Evolutionary conservation across 1,284 basidiomycete genomes (phyloP).

Genomic region (Austropuccinia psidii): DNA sequence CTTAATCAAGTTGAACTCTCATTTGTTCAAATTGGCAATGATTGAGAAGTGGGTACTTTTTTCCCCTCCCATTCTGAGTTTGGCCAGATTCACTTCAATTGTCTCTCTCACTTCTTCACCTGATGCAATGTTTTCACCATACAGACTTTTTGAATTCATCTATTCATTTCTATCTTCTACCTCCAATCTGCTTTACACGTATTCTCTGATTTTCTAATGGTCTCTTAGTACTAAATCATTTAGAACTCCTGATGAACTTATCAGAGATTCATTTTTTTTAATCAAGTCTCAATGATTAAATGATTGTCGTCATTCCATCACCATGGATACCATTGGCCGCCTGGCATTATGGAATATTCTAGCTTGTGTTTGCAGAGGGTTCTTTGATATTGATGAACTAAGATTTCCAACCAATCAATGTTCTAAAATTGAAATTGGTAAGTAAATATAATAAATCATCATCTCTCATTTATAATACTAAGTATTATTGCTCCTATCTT

Average conservation of each 20-base stretch:
- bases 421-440: slow-evolving; percentile 4
- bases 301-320: slow-evolving; percentile 82
- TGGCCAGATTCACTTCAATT: too few relatives aligned
- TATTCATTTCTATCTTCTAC: too few relatives aligned
- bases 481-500: too few relatives aligned
- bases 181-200: too few relatives aligned
- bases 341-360: slow-evolving; percentile 91
- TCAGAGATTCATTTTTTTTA: slow-evolving; percentile 71
- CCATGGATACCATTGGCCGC: slow-evolving; percentile 73
- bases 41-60: slow-evolving; percentile 33
- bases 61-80: too few relatives aligned
- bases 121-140: too few relatives aligned
- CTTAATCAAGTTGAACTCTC: slow-evolving; percentile 35
- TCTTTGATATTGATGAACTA: slow-evolving; percentile 61
- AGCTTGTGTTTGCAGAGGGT: slow-evolving; percentile 66
- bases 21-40: slow-evolving; percentile 40
- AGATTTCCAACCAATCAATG: slow-evolving; percentile 1
- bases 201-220: too few relatives aligned
- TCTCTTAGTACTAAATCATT: too few relatives aligned
- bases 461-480: too few relatives aligned
- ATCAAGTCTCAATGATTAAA: slow-evolving; percentile 63
- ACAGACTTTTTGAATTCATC: too few relatives aligned
- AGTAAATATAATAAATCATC: too few relatives aligned
- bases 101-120: too few relatives aligned
- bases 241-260: slow-evolving; percentile 62